phyloP scores from a whole-genome alignment of 306 rosid species.

The Castanospermum australe region DNA sequence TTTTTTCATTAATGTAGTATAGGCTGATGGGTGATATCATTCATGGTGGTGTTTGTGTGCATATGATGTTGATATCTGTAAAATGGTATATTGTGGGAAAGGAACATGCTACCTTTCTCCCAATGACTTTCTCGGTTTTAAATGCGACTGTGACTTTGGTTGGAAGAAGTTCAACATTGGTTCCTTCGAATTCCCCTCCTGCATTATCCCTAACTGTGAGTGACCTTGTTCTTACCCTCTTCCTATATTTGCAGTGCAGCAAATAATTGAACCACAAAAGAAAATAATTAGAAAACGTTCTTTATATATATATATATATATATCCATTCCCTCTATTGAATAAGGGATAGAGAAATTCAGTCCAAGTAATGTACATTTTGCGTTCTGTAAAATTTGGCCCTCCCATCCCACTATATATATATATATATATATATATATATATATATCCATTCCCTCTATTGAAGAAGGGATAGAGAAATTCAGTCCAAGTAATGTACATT shows the following conservation, averaged over 20 bases:
- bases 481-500: neutral
- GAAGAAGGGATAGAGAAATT: neutral
- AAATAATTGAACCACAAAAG: neutral
- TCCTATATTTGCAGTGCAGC: neutral
- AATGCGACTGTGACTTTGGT: conserved; percentile 40
- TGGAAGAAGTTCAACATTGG: conserved; percentile 16
- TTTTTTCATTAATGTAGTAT: too few relatives aligned
- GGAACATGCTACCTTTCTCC: conserved; percentile 28
- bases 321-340: neutral
- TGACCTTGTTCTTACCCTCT: neutral
- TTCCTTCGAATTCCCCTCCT: conserved; percentile 10
- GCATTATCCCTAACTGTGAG: conserved; percentile 41
- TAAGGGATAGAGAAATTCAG: neutral
- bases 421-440: too few relatives aligned
- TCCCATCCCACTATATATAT: too few relatives aligned
- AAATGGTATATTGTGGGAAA: conserved; percentile 26
- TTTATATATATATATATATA: too few relatives aligned
- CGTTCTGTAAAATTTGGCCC: too few relatives aligned
- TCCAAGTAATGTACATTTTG: too few relatives aligned
- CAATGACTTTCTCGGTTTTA: neutral
- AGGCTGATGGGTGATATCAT: neutral
- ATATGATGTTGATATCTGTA: conserved; percentile 17
- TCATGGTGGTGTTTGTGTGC: neutral
- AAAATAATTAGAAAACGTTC: neutral
- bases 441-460: neutral